These are phyloP conservation scores for Penicillium concentricum DNA, from an alignment of 2,329 filamentous ascomycete species.

Conservation along the genomic window DNA sequence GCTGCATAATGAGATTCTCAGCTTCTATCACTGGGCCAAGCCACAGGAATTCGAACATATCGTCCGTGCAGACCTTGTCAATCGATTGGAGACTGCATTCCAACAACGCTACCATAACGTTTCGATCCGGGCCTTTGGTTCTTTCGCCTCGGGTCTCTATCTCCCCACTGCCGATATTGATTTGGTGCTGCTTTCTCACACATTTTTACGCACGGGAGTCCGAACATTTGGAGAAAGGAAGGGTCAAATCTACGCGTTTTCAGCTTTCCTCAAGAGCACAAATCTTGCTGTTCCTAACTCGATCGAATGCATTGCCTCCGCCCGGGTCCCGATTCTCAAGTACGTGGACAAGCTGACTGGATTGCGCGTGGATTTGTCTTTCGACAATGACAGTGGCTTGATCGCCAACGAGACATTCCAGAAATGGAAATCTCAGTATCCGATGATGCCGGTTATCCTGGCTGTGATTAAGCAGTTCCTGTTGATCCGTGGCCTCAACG, in stretches of 20 bases:
- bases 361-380: slow-evolving; percentile 87
- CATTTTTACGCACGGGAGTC: slow-evolving; percentile 57
- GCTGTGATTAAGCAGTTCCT: slow-evolving; percentile 91
- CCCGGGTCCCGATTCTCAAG: slow-evolving; percentile 90
- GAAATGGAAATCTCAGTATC: slow-evolving; percentile 74
- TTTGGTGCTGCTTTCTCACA: slow-evolving; percentile 70
- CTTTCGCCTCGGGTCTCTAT: slow-evolving; percentile 81
- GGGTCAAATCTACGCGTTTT: slow-evolving; percentile 61
- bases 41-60: slow-evolving; percentile 74
- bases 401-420: slow-evolving; percentile 77
- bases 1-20: slow-evolving; percentile 83
- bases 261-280: slow-evolving; percentile 56
- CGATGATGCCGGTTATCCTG: slow-evolving; percentile 81
- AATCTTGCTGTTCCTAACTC: slow-evolving; percentile 58
- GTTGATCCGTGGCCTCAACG: slow-evolving; percentile 83
- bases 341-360: slow-evolving; percentile 76
- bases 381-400: slow-evolving; percentile 85
- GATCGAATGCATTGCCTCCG: slow-evolving; percentile 67
- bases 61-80: slow-evolving; percentile 70
- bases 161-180: slow-evolving; percentile 88
- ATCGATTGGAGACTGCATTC: slow-evolving; percentile 64
- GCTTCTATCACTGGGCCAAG: slow-evolving; percentile 82
- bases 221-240: slow-evolving; percentile 52
- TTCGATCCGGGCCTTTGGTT: slow-evolving; percentile 78
- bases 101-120: slow-evolving; percentile 58